Conservation (phyloP, 305 asterid species). For the Ajuga reptans region DNA sequence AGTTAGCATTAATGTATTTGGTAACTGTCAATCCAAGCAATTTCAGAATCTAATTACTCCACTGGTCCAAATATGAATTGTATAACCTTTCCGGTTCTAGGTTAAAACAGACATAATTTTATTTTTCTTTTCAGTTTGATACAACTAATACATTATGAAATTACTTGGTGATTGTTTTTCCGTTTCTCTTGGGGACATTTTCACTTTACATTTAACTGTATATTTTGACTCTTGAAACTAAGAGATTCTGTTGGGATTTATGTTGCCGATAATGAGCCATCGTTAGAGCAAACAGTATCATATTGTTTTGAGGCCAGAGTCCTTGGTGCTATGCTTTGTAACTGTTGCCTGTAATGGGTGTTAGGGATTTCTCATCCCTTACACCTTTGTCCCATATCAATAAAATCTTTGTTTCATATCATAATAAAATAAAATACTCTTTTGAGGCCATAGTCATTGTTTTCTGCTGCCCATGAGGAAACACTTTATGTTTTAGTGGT, state of each 20-base stretch:
- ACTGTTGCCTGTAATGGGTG: too few species aligned
- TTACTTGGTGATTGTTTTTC: neutral
- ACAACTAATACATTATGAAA: neutral
- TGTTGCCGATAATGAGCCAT: neutral
- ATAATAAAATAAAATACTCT: too few species aligned
- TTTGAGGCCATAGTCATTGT: neutral
- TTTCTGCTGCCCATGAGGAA: neutral
- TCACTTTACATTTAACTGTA: neutral
- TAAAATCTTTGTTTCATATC: too few species aligned
- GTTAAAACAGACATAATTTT: neutral
- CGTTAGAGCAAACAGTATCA: neutral
- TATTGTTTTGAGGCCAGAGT: neutral
- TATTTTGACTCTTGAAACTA: neutral
- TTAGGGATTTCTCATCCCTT: too few species aligned
- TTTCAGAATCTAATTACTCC: neutral
- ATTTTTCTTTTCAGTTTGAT: neutral
- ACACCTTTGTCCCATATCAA: too few species aligned
- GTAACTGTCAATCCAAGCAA: neutral
- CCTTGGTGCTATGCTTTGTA: too few species aligned
- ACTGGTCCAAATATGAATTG: neutral
- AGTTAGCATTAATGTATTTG: neutral
- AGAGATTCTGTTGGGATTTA: neutral
- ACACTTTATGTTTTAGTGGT: neutral
- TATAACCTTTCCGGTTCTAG: neutral
- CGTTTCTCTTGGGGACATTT: neutral